These are phyloP conservation scores for Mycena rosella DNA, from an alignment of 768 basidiomycete species.

Conservation along the genomic window DNA sequence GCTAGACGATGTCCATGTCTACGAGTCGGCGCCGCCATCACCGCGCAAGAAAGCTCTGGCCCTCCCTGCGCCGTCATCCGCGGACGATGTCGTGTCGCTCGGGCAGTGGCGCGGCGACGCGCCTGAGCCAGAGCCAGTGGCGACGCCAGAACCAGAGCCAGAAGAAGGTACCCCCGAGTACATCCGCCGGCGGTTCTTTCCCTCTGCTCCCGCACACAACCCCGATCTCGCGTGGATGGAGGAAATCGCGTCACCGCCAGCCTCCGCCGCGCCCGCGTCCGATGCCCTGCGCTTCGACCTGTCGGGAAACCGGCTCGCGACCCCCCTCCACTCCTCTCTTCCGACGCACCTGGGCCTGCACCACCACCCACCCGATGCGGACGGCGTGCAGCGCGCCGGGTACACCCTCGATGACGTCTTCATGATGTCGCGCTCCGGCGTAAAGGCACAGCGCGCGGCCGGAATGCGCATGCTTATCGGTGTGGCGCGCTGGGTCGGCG, in stretches of 20 bases:
- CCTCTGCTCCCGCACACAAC: constrained; percentile 73
- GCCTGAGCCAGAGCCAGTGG: background rate
- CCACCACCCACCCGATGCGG: constrained; percentile 83
- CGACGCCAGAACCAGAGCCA: constrained; percentile 44
- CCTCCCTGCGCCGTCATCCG: constrained; percentile 63
- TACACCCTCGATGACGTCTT: constrained; percentile 92
- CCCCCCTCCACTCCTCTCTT: constrained; percentile 63
- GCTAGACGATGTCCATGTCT: constrained; percentile 83
- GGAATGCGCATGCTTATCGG: constrained; percentile 82
- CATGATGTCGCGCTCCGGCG: constrained; percentile 81
- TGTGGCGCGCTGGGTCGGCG: constrained; percentile 59
- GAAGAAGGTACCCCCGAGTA: constrained; percentile 86
- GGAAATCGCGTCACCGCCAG: constrained; percentile 39
- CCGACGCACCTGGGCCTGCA: constrained; percentile 92
- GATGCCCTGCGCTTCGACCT: constrained; percentile 82
- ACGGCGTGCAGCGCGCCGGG: constrained; percentile 67
- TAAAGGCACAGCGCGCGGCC: constrained; percentile 84
- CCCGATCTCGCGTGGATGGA: constrained; percentile 88
- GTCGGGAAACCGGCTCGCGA: constrained; percentile 75
- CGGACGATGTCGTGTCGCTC: constrained; percentile 55
- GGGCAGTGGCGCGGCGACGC: constrained; percentile 40
- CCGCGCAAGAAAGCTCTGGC: constrained; percentile 73
- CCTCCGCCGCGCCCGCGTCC: constrained; percentile 44
- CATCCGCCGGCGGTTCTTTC: constrained; percentile 88
- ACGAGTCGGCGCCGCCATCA: constrained; percentile 85